phyloP scores from a whole-genome alignment of 768 basidiomycete genomes.

The Lentinus brumalis region DNA sequence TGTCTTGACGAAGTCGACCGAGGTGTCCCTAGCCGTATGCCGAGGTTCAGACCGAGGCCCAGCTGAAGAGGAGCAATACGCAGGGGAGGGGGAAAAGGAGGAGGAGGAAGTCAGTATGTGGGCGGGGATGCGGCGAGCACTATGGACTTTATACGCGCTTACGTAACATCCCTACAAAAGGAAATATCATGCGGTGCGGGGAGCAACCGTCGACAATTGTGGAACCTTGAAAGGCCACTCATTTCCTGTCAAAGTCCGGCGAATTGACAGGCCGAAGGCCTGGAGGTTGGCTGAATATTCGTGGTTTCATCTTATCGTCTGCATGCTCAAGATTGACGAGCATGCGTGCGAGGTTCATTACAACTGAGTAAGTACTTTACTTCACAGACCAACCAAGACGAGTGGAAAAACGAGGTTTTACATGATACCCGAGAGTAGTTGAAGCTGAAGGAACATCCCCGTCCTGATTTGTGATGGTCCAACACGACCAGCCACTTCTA shows the following conservation, averaged over 20 bases:
- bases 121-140: not conserved
- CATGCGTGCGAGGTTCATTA: not conserved
- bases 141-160: constrained; percentile 17
- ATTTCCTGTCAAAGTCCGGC: not conserved
- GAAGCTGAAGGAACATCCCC: too few species aligned
- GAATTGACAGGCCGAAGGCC: not conserved
- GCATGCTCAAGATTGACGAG: not conserved
- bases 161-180: constrained; percentile 12
- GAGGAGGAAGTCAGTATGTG: constrained; percentile 5
- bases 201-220: constrained; percentile 20
- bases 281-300: not conserved
- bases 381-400: too few species aligned
- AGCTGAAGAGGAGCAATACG: not conserved
- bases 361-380: not conserved
- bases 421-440: too few species aligned
- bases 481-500: too few species aligned
- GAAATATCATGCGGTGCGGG: constrained; percentile 21
- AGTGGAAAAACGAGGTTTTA: too few species aligned
- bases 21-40: not conserved
- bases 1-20: constrained; percentile 3
- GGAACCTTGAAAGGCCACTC: constrained; percentile 13
- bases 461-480: too few species aligned
- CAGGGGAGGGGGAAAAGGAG: not conserved
- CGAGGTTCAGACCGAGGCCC: not conserved
- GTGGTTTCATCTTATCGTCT: not conserved